Percentiles rank a stretch among this genome's conserved stretches.
These are phyloP conservation scores for Nakazawaea laoshanensis DNA, from an alignment of 805 yeast genomes.

Conservation along the genomic window DNA sequence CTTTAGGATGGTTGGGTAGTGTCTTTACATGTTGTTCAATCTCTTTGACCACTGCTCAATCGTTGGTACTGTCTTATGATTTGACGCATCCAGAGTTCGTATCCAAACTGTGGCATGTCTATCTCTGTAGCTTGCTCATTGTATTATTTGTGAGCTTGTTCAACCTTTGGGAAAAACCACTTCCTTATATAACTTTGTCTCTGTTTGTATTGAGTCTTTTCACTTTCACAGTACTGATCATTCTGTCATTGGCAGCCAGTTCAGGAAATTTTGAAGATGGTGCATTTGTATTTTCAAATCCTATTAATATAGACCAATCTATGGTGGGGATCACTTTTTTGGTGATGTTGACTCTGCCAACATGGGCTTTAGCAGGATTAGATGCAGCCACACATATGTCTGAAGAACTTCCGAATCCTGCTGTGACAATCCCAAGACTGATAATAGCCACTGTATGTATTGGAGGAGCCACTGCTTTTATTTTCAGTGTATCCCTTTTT, in stretches of 20 bases:
- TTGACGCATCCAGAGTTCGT: slow-evolving; percentile 12
- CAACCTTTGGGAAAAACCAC: slow-evolving; percentile 14
- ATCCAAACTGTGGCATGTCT: slow-evolving; percentile 12
- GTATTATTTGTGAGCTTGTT: slow-evolving; percentile 13
- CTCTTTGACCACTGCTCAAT: slow-evolving; percentile 11
- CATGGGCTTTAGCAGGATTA: slow-evolving; percentile 13
- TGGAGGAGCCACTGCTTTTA: slow-evolving; percentile 21
- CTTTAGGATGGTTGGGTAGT: slow-evolving; percentile 16
- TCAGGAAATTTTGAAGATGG: slow-evolving; percentile 12
- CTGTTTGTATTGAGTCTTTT: slow-evolving; percentile 19
- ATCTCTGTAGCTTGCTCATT: slow-evolving; percentile 12
- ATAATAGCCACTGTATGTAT: slow-evolving; percentile 20
- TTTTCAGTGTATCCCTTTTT: slow-evolving; percentile 21
- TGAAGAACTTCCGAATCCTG: slow-evolving; percentile 22
- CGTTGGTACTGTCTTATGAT: slow-evolving; percentile 9
- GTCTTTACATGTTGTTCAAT: slow-evolving; percentile 12
- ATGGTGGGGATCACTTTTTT: slow-evolving; percentile 20
- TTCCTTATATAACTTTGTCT: slow-evolving; percentile 16
- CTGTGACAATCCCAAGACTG: slow-evolving; percentile 20
- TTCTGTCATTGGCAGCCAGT: slow-evolving; percentile 14
- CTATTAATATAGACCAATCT: slow-evolving; percentile 19
- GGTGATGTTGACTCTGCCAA: slow-evolving; percentile 17
- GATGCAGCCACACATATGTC: slow-evolving; percentile 25
- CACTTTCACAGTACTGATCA: slow-evolving; percentile 15
- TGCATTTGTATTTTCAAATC: slow-evolving; percentile 17